phyloP scores from a whole-genome alignment of 2,329 filamentous ascomycete genomes.

The Fonsecaea monophora region DNA sequence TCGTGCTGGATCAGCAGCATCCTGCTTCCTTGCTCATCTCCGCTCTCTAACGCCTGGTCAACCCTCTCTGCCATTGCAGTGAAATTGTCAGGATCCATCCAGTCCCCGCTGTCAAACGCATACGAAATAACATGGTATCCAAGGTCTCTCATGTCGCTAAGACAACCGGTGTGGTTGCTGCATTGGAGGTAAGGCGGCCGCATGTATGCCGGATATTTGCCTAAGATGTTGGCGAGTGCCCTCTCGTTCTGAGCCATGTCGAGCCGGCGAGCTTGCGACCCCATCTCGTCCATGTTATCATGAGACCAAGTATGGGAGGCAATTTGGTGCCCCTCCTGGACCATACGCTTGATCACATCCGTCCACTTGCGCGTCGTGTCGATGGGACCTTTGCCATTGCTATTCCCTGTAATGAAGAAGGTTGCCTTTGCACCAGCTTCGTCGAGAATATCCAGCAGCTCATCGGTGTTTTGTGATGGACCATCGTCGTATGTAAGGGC shows the following conservation, averaged over 20 bases:
- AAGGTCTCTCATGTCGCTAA: constrained; percentile 52
- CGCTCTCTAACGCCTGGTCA: constrained; percentile 20
- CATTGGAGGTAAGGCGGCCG: constrained; percentile 59
- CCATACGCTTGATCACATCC: constrained; percentile 51
- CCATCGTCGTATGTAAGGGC: constrained; percentile 74
- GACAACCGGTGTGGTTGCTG: constrained; percentile 46
- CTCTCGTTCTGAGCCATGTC: constrained; percentile 58
- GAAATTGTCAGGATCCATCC: constrained; percentile 40
- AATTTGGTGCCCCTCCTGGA: constrained; percentile 57
- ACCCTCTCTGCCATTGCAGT: constrained; percentile 29
- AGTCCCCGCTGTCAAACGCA: constrained; percentile 58
- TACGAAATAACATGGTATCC: constrained; percentile 59
- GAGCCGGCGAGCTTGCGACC: constrained; percentile 45
- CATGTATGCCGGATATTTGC: constrained; percentile 61
- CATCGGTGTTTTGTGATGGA: constrained; percentile 65
- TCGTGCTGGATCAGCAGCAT: constrained; percentile 37
- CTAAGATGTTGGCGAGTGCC: constrained; percentile 56
- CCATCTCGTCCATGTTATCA: constrained; percentile 53
- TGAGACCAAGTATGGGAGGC: constrained; percentile 62
- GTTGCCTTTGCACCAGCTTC: constrained; percentile 68
- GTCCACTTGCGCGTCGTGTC: constrained; percentile 50
- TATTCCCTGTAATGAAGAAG: constrained; percentile 67
- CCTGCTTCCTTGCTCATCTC: constrained; percentile 12
- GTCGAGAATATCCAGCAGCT: constrained; percentile 67
- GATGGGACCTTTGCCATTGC: constrained; percentile 54